Base-by-base conservation (phyloP, 495 filamentous ascomycete genomes). In the Alectoria sarmentosa region DNA sequence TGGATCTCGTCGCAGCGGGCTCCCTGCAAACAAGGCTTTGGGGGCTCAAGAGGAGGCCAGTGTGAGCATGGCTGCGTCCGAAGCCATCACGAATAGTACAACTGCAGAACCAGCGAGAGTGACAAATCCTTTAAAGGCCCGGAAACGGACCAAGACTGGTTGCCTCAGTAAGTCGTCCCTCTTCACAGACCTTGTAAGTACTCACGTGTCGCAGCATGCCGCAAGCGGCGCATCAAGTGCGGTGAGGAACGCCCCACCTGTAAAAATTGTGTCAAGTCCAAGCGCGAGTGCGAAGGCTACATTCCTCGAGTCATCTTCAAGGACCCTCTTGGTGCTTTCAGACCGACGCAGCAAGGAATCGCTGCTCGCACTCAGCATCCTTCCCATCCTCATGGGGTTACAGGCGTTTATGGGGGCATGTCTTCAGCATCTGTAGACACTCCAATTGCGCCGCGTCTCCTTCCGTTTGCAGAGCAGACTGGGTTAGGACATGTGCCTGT, bases 191-290 rank as follows among this genome's bases (percentile, higher is more conserved):
- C 38, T 17, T 30, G 65, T 36, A 42, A 67, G 23, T 37, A 49
- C 66, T 76, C 62, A 71, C 61, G 57, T 17, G 36, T 65, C 65
- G 28, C 70, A 95, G 90, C 94, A 60, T 98, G 94, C 79, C 88
- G 94, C 60, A 92, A 88, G 75, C 86, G 94, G 26, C 89, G 94
- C 58, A 98, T 98, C 73, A 98, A 98, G 76, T 98, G 94, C 73
- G 94, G 93, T 59, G 94, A 98, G 73, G 91, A 94, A 73, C 89
- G 90, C 63, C 94, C 93, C 7, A 91, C 85, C 21, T 98, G 94
- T 77, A 84, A 82, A 66, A 91, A 98, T 73, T 98, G 94, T 77
- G 85, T 92, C 74, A 97, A 96, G 72, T 96, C 93, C 15, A 96
- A 94, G 74, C 86, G 94, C 15, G 80, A 87, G 48, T 98, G 94